A percentile compares a stretch with the other conserved stretches of the same genome.
phyloP scores from a whole-genome alignment of 1,139 yeast genomes.

The Debaryomyces singareniensis region DNA sequence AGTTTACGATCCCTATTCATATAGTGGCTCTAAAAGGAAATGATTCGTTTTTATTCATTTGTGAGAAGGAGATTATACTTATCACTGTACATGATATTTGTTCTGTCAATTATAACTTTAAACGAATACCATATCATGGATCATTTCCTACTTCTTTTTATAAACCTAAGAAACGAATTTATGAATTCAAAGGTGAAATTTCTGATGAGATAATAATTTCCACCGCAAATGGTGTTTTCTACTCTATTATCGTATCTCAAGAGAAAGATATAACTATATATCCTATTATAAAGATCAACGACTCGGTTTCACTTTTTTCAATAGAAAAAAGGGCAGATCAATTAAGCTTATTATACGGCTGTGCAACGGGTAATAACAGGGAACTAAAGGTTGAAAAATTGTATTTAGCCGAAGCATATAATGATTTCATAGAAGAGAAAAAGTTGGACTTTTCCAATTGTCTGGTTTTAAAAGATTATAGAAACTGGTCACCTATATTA shows the following conservation, averaged over 20 bases:
- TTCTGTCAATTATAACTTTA: slow-evolving; percentile 40
- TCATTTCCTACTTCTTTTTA: slow-evolving; percentile 37
- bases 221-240: slow-evolving; percentile 36
- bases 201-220: slow-evolving; percentile 34
- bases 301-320: slow-evolving; percentile 28
- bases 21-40: slow-evolving; percentile 28
- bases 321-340: slow-evolving; percentile 15
- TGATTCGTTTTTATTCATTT: slow-evolving; percentile 31
- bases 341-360: slow-evolving; percentile 23
- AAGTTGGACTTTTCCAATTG: slow-evolving; percentile 9
- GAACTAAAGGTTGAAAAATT: slow-evolving; percentile 9
- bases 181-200: slow-evolving; percentile 4
- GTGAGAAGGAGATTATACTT: slow-evolving; percentile 18
- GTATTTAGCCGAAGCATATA: too few relatives aligned
- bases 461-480: slow-evolving; percentile 19
- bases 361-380: slow-evolving; percentile 28
- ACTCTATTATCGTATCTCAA: slow-evolving; percentile 17
- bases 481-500: slow-evolving; percentile 46
- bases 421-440: slow-evolving; percentile 5
- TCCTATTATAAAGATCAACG: slow-evolving; percentile 23
- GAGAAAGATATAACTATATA: slow-evolving; percentile 8
- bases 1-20: slow-evolving; percentile 35
- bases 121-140: slow-evolving; percentile 9
- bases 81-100: slow-evolving; percentile 38
- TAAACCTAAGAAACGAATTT: slow-evolving; percentile 16